A percentile compares a stretch with the other conserved stretches of the same genome.
Conservation (phyloP, 345 rosid genomes). For the Gossypium mustelinum region DNA sequence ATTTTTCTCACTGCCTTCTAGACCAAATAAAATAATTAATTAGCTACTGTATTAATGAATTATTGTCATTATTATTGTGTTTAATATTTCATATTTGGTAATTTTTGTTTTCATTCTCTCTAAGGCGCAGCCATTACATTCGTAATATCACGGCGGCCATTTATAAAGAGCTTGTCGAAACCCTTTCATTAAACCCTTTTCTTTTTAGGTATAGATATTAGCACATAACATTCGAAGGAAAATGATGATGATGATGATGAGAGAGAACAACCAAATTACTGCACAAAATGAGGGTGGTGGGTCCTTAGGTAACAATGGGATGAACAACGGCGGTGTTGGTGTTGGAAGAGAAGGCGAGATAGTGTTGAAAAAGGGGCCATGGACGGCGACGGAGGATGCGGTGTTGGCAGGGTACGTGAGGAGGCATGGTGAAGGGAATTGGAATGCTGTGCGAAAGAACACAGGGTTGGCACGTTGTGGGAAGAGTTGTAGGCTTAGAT, state of each 20-base stretch:
- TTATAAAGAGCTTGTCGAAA: no score
- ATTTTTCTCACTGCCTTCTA: neutral
- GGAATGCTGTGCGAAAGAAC: neutral
- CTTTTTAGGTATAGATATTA: neutral
- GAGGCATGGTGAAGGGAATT: neutral
- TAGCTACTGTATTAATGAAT: neutral
- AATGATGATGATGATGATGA: neutral
- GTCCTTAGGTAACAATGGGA: neutral
- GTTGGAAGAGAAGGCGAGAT: neutral
- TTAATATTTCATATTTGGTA: no score
- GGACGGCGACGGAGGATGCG: neutral
- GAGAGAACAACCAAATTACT: neutral
- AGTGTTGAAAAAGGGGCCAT: neutral
- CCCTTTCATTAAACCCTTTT: neutral
- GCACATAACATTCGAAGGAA: neutral
- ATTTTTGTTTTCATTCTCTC: neutral
- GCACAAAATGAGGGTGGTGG: neutral
- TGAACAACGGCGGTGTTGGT: neutral
- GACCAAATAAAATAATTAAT: neutral
- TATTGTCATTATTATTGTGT: no score
- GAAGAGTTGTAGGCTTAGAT: slow-evolving; percentile 4
- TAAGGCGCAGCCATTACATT: no score
- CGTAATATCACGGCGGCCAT: no score
- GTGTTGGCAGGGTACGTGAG: neutral
- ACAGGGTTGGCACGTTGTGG: slow-evolving; percentile 1